Conservation (phyloP, 176 grass and related monocot genomes). For the Areca catechu region DNA sequence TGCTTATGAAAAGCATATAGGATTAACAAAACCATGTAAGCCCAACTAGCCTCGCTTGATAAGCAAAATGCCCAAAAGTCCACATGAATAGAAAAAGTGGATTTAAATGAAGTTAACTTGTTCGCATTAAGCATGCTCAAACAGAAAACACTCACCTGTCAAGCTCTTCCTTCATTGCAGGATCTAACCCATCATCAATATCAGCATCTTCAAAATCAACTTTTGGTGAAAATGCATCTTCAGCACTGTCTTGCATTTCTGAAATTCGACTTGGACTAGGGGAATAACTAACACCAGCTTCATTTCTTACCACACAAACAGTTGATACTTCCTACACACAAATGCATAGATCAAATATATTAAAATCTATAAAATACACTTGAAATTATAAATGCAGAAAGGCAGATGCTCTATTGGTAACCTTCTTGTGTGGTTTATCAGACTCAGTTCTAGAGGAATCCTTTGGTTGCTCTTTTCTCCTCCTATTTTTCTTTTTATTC, state of each 20-base stretch:
- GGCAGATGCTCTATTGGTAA: conserved; percentile 17
- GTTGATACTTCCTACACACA: conserved; percentile 38
- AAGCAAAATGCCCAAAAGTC: too few relatives aligned
- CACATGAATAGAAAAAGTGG: too few relatives aligned
- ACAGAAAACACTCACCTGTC: conserved; percentile 46
- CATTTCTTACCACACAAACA: conserved; percentile 25
- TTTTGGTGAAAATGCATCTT: conserved; percentile 55
- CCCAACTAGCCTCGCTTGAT: too few relatives aligned
- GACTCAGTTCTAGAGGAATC: conserved; percentile 20
- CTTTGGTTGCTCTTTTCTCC: conserved; percentile 66
- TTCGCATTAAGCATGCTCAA: not conserved
- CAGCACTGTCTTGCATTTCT: conserved; percentile 45
- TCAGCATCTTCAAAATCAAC: conserved; percentile 61
- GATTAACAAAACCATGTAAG: too few relatives aligned
- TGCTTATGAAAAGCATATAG: too few relatives aligned
- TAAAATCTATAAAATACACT: conserved; percentile 5
- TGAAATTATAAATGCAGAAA: not conserved
- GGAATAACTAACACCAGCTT: conserved; percentile 41
- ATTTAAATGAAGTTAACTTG: too few relatives aligned
- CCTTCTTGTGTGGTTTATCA: conserved; percentile 43
- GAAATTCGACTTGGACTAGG: conserved; percentile 44
- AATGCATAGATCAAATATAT: conserved; percentile 16
- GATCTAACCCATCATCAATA: conserved; percentile 93
- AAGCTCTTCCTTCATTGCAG: conserved; percentile 97
- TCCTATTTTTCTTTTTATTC: conserved; percentile 90